phyloP scores from a whole-genome alignment of 2,329 filamentous ascomycete genomes.

The Aspergillus arachidicola region DNA sequence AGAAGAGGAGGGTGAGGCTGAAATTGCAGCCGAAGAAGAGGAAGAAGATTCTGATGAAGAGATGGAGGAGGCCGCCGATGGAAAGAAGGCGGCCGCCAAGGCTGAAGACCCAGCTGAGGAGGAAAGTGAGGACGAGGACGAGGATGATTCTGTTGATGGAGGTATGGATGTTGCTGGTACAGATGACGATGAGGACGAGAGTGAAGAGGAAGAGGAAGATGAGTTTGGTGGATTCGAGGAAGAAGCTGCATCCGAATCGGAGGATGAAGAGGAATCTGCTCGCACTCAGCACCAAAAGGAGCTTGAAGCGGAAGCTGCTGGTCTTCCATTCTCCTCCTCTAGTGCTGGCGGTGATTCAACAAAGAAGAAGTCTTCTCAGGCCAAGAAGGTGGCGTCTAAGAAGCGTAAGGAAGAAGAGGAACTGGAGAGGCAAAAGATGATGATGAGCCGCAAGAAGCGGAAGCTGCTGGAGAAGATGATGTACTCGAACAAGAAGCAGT shows the following conservation, averaged over 20 bases:
- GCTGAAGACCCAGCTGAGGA: constrained; percentile 42
- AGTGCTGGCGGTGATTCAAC: constrained; percentile 61
- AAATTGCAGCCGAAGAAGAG: constrained; percentile 67
- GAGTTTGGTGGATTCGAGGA: constrained; percentile 56
- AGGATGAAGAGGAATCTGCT: constrained; percentile 63
- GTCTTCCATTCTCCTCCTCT: constrained; percentile 53
- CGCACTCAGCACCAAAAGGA: constrained; percentile 80
- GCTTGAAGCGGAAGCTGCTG: constrained; percentile 87
- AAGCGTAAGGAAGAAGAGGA: constrained; percentile 77
- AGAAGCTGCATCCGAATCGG: constrained; percentile 50
- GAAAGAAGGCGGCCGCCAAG: constrained; percentile 23
- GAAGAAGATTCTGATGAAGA: constrained; percentile 49
- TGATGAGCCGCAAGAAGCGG: constrained; percentile 97
- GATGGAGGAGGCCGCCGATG: constrained; percentile 36
- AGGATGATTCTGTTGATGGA: constrained; percentile 42
- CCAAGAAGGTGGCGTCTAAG: constrained; percentile 69
- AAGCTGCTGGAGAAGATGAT: constrained; percentile 98
- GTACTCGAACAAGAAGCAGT: constrained; percentile 91
- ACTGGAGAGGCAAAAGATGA: constrained; percentile 90
- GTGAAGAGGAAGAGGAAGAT: constrained; percentile 47
- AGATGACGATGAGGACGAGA: constrained; percentile 52
- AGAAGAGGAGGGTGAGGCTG: constrained; percentile 81
- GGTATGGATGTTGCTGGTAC: constrained; percentile 54
- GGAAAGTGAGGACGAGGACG: constrained; percentile 49
- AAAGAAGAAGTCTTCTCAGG: constrained; percentile 70